Percentiles rank a stretch among this genome's conserved stretches.
These are phyloP conservation scores for Penicillium psychrosexuale DNA, from an alignment of 2,329 filamentous ascomycete species.

Conservation along the genomic window DNA sequence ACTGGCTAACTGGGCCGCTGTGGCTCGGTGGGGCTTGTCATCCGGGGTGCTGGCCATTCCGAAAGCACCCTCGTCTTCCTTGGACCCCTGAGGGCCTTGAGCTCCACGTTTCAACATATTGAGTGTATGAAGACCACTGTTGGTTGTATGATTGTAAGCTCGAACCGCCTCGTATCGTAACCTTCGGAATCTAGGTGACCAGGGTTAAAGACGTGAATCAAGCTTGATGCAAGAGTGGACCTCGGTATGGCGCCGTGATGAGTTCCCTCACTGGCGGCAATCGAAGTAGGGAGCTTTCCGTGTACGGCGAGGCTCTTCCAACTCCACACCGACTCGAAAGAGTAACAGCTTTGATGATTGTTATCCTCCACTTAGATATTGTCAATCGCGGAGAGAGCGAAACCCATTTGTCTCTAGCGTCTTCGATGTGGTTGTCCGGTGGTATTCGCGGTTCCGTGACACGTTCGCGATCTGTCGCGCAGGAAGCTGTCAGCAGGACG, in stretches of 20 bases:
- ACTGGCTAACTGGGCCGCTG: conserved; percentile 53
- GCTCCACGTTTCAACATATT: conserved; percentile 43
- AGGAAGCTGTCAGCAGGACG: conserved; percentile 6
- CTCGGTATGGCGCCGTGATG: background rate
- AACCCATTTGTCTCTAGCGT: conserved; percentile 8
- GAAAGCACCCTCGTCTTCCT: conserved; percentile 31
- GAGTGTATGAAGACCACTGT: background rate
- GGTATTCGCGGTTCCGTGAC: conserved; percentile 15
- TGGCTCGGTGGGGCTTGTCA: conserved; percentile 51
- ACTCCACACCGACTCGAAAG: background rate
- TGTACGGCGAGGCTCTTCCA: conserved; percentile 4
- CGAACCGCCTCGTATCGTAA: background rate
- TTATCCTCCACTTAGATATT: background rate
- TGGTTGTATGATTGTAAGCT: conserved; percentile 1
- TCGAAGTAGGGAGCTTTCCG: conserved; percentile 1
- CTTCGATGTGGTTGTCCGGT: conserved; percentile 4
- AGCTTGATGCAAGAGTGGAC: background rate
- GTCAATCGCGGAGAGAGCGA: background rate
- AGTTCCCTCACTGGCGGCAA: conserved; percentile 5
- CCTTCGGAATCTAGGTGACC: background rate
- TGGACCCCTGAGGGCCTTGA: conserved; percentile 36
- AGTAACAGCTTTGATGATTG: background rate
- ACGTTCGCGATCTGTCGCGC: conserved; percentile 23
- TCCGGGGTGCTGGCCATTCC: conserved; percentile 39
- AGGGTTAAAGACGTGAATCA: background rate